phyloP scores from a whole-genome alignment of 352 stramenopile genomes.

The Halophytophthora polymorphica region DNA sequence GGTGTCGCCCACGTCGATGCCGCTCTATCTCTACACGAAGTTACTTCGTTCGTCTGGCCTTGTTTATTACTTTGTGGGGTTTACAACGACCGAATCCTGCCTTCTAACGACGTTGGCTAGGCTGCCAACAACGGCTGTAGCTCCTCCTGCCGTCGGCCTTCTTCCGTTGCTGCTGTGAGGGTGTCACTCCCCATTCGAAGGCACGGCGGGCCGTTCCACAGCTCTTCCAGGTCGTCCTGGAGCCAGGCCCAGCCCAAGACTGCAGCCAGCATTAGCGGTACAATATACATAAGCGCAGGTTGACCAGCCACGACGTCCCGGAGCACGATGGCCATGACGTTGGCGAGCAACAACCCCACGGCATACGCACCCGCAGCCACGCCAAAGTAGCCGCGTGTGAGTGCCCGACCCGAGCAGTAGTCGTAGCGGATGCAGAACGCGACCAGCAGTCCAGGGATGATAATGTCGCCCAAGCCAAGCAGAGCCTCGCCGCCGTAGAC shows the following conservation, averaged over 20 bases:
- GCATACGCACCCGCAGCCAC: slow-evolving; percentile 74
- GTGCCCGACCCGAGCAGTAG: slow-evolving; percentile 54
- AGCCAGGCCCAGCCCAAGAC: slow-evolving; percentile 52
- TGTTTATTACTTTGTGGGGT: no score
- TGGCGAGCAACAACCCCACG: slow-evolving; percentile 89
- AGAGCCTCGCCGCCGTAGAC: slow-evolving; percentile 87
- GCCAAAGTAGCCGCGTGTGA: slow-evolving; percentile 80
- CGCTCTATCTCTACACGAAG: no score
- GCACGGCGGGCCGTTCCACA: slow-evolving; percentile 75
- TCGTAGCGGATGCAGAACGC: slow-evolving; percentile 92
- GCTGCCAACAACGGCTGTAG: slow-evolving; percentile 13
- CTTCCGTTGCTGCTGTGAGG: slow-evolving; percentile 11
- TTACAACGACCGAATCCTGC: no score
- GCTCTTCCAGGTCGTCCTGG: slow-evolving; percentile 53
- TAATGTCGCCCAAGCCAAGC: slow-evolving; percentile 93
- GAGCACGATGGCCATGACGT: slow-evolving; percentile 89
- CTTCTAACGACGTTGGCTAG: no score
- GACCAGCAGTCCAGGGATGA: slow-evolving; percentile 90
- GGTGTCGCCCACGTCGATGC: no score
- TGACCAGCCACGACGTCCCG: slow-evolving; percentile 87
- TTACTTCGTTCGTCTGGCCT: no score
- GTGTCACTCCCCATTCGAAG: slow-evolving; percentile 21
- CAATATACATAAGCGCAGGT: slow-evolving; percentile 94
- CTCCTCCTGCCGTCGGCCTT: slow-evolving; percentile 14
- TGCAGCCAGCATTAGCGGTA: slow-evolving; percentile 81